Conservation (phyloP, 2,329 filamentous ascomycete genomes). For the Calonectria hawksworthii region DNA sequence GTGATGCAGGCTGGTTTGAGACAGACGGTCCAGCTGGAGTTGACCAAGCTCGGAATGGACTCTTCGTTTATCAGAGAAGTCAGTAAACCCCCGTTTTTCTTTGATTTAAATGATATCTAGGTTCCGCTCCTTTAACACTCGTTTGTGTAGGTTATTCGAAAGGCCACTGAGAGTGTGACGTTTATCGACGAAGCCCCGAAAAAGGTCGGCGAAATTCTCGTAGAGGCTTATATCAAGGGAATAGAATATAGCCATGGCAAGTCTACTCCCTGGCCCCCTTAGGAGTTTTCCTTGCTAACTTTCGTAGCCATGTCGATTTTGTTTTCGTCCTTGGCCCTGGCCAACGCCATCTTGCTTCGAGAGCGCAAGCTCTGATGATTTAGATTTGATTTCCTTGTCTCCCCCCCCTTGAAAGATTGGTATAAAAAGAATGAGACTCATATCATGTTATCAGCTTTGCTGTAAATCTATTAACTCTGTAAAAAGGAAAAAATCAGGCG, state of each 20-base stretch:
- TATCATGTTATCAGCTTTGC: background rate
- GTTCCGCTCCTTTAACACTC: background rate
- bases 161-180: conserved; percentile 35
- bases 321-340: conserved; percentile 9
- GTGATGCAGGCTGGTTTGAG: conserved; percentile 39
- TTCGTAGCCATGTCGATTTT: conserved; percentile 19
- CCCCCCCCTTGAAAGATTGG: background rate
- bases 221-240: conserved; percentile 33
- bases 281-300: background rate
- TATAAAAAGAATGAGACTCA: background rate
- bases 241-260: conserved; percentile 38
- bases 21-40: conserved; percentile 22
- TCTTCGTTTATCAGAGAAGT: conserved; percentile 25
- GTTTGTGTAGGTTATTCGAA: conserved; percentile 27
- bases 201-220: conserved; percentile 17
- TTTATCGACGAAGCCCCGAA: conserved; percentile 36
- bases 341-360: background rate
- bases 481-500: background rate
- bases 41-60: conserved; percentile 30
- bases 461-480: background rate
- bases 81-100: background rate
- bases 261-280: background rate
- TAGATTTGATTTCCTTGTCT: background rate
- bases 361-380: conserved; percentile 4
- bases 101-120: background rate